These are phyloP conservation scores for Cytospora paraplurivora DNA, from an alignment of 2,329 filamentous ascomycete genomes.

Conservation along the genomic window DNA sequence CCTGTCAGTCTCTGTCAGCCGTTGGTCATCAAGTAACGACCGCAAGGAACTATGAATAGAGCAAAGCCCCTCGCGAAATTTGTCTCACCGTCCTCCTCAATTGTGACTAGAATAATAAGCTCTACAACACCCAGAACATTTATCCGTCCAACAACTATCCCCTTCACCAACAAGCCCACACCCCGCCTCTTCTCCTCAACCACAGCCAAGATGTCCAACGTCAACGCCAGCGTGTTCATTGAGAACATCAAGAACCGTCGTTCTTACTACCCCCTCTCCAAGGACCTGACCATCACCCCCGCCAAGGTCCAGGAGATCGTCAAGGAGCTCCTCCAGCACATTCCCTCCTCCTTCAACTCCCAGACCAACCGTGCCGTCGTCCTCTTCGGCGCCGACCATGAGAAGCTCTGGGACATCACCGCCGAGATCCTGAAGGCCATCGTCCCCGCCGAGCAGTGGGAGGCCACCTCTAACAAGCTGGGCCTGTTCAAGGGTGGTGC, in stretches of 20 bases:
- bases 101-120: too few relatives aligned
- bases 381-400: slow-evolving; percentile 79
- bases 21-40: slow-evolving; percentile 22
- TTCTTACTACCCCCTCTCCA: slow-evolving; percentile 68
- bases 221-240: slow-evolving; percentile 55
- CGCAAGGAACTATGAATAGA: slow-evolving; percentile 24
- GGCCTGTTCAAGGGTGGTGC: slow-evolving; percentile 68
- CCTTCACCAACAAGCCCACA: slow-evolving; percentile 25
- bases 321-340: slow-evolving; percentile 64
- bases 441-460: slow-evolving; percentile 66
- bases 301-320: slow-evolving; percentile 66
- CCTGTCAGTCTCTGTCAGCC: slow-evolving; percentile 21
- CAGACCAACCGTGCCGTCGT: slow-evolving; percentile 80
- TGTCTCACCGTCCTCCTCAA: slow-evolving; percentile 9
- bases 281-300: slow-evolving; percentile 60
- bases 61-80: slow-evolving; percentile 17
- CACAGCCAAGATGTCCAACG: slow-evolving; percentile 45
- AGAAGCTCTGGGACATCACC: slow-evolving; percentile 81
- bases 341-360: slow-evolving; percentile 85
- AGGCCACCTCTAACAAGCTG: slow-evolving; percentile 49
- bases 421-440: slow-evolving; percentile 66
- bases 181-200: slow-evolving; percentile 32
- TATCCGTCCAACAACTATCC: slow-evolving; percentile 24
- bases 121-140: not conserved
- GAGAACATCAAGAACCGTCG: slow-evolving; percentile 69